Base-by-base conservation (phyloP, 2,329 filamentous ascomycete species). In the Trichoderma hamatum region DNA sequence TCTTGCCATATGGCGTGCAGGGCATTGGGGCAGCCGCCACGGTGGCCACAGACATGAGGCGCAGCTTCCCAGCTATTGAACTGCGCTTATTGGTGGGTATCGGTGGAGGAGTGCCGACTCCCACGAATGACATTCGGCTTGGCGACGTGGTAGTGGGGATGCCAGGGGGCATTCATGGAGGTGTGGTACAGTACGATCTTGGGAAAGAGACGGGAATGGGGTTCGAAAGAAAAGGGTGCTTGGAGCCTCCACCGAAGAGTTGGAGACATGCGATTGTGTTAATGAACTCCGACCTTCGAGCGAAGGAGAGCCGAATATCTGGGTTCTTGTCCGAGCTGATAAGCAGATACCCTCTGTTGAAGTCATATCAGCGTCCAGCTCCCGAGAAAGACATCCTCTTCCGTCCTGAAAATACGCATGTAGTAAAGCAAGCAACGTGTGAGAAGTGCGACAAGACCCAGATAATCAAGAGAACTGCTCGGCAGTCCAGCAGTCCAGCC, bases 101-200 rank as follows among this genome's bases (percentile, higher is more conserved):
- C 36, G 64, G 74, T 0, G 79, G 79, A 5, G 80, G 79, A 3
- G 78, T 74, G 0, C 80, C 80, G 66, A 82, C 70, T 51, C 0
- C 3, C 1, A 68, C 74, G 9, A 69, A 78, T 26, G 78, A 82
- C 16, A 75, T 82, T 1, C 75, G 79, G 3, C 72, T 76, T 0
- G 75, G 75, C 1, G 74, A 76, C 43, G 34, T 76, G 0, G 72
- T 76, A 0, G 73, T 76, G 0, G 72, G 74, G 30, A 28, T 43
- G 10, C 52, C 43, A 2, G 3, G 26, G 0, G 51, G 59, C 1
- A 68, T 70, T 0, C 46, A 69, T 0, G 70, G 72, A 14, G 70
- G 69, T 1, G 74, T 77, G 0, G 43, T 75, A 1, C 72, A 76
- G 10, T 76, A 75, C 30, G 73, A 75, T 65, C 73, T 64, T 54